phyloP scores from a whole-genome alignment of 2,329 filamentous ascomycete genomes.

The Dendryphion nanum region DNA sequence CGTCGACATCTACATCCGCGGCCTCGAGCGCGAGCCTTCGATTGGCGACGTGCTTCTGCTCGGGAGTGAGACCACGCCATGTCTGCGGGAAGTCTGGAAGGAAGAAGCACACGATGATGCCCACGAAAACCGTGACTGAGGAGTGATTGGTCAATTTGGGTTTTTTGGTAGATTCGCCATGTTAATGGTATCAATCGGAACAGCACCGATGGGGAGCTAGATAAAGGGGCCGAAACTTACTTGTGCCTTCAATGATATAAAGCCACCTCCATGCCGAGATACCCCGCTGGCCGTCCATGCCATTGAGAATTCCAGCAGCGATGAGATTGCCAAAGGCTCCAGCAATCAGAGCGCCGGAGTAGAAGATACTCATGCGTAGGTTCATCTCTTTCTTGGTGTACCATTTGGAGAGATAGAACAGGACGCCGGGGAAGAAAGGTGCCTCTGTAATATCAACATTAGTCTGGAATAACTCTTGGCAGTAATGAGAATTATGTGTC shows the following conservation, averaged over 20 bases:
- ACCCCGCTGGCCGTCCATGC: conserved; percentile 29
- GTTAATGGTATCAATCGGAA: too few relatives aligned
- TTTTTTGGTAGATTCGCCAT: background rate
- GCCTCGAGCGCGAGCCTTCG: conserved; percentile 52
- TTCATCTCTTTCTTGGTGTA: conserved; percentile 55
- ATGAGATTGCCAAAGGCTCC: conserved; percentile 55
- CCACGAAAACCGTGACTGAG: conserved; percentile 35
- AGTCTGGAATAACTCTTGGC: too few relatives aligned
- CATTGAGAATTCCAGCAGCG: conserved; percentile 49
- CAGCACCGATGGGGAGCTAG: too few relatives aligned
- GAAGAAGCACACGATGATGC: conserved; percentile 31
- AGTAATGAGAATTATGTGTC: background rate
- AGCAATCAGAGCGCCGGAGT: conserved; percentile 50
- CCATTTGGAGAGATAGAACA: conserved; percentile 40
- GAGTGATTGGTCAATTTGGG: background rate
- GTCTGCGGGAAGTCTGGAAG: conserved; percentile 42
- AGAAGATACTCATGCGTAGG: conserved; percentile 53
- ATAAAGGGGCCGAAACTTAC: too few relatives aligned
- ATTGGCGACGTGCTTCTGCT: conserved; percentile 46
- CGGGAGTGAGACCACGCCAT: conserved; percentile 39
- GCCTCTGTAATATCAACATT: conserved; percentile 5
- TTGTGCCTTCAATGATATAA: conserved; percentile 37
- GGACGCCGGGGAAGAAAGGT: conserved; percentile 16
- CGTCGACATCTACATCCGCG: conserved; percentile 44
- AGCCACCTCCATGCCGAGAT: conserved; percentile 31